Conservation (phyloP, 805 yeast genomes). For the Kodamaea sagamina region DNA sequence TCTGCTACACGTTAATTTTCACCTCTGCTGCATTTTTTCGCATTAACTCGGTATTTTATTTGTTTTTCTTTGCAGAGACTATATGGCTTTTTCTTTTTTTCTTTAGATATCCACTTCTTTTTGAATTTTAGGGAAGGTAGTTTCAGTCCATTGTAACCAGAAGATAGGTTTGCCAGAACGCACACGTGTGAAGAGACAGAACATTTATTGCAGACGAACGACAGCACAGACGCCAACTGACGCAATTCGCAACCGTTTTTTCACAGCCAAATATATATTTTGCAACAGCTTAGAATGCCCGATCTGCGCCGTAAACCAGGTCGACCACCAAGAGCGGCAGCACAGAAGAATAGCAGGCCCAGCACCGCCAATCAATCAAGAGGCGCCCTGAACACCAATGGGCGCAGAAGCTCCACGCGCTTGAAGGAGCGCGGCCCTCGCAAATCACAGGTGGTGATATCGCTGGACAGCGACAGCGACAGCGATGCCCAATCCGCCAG, state of each 20-base stretch:
- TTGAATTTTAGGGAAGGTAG: conserved; percentile 3
- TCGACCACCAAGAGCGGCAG: conserved; percentile 11
- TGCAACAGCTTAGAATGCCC: conserved; percentile 10
- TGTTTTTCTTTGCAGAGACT: conserved; percentile 3
- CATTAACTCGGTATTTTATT: neutral
- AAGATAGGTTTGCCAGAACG: too few relatives aligned
- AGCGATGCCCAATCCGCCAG: neutral
- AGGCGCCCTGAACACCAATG: neutral
- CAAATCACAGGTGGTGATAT: neutral
- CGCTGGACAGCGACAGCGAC: neutral
- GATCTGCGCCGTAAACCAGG: conserved; percentile 9
- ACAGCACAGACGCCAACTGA: neutral
- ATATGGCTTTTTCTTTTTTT: conserved; percentile 4
- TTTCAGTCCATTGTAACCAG: neutral
- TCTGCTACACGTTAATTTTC: neutral
- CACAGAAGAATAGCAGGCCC: neutral
- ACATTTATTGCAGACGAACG: neutral
- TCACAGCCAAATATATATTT: conserved; percentile 3
- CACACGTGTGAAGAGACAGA: neutral
- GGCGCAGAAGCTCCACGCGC: conserved; percentile 2
- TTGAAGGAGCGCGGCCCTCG: neutral
- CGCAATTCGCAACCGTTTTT: conserved; percentile 8
- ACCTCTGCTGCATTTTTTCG: neutral
- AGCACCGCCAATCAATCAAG: conserved; percentile 4
- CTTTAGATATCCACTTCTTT: conserved; percentile 4